phyloP scores from a whole-genome alignment of 495 filamentous ascomycete genomes.

The Corynascus novoguineensis region DNA sequence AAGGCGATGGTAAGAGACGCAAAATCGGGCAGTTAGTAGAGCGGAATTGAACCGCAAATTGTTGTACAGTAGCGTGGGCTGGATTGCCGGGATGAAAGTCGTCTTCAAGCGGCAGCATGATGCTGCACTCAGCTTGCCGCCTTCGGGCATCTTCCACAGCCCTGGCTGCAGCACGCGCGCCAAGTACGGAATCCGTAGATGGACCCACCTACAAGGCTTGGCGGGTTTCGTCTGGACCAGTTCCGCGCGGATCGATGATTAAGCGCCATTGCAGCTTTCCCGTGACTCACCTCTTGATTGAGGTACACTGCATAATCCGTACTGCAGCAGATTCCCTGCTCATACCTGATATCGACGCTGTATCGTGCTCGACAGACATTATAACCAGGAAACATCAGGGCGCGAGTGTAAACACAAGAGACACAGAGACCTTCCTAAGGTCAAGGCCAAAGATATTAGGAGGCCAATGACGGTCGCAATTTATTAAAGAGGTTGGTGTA shows the following conservation, averaged over 20 bases:
- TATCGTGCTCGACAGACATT: no score
- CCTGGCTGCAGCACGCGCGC: not conserved
- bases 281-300: no score
- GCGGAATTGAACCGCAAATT: not conserved
- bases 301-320: no score
- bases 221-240: not conserved
- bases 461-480: no score
- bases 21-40: not conserved
- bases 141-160: not conserved
- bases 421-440: no score
- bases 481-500: no score
- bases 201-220: slow-evolving; percentile 1
- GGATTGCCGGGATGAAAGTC: not conserved
- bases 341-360: no score
- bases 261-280: not conserved
- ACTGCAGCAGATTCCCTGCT: no score
- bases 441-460: no score
- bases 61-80: not conserved
- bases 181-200: no score
- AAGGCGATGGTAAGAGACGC: not conserved
- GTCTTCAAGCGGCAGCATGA: not conserved
- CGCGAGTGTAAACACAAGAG: no score
- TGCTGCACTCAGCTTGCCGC: slow-evolving; percentile 8
- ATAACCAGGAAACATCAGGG: no score
- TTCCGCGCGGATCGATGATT: not conserved